Evolutionary conservation across 176 grass and related monocot genomes (phyloP), one percentile per base, ranked within the genome.

Genomic region (Bonia amplexicaulis): DNA sequence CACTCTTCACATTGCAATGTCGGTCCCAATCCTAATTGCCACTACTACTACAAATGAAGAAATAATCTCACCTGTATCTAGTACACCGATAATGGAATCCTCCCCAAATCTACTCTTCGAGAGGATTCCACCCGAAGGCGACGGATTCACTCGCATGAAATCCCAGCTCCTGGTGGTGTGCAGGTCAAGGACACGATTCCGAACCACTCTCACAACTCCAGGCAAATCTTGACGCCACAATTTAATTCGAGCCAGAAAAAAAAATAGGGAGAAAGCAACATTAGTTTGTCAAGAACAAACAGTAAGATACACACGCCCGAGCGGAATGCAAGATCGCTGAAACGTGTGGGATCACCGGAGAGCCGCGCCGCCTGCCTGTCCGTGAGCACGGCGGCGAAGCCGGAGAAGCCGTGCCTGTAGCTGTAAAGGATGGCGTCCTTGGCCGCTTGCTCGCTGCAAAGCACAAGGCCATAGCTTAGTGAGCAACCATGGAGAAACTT

Each of bases 121-220:
- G 82, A 98, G 88, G 80, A 95, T 66, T n/a, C 91, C 88, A 65
- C 59, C 17, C 7, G 89, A 29, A 15, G 68, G 67, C 27, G 75
- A 69, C 2, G 86, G 86, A 15, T 74, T 94, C 84, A 99, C 31
- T 74, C 90, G 71, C 91, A 96, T 87, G 79, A 96, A 99, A 52
- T 99, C 91, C 96, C 96, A 98, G 81, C 89, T 98, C 88, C 96
- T 92, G 12, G 96, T 98, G 10, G 96, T 98, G 84, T 95, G 96
- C 73, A 95, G 87, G 59, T 92, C 76, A 79, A 98, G 93, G 58
- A 94, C 92, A 71, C 91, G 77, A 53, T 98, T 98, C 49, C 85
- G 89, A 46, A 94, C 80, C 39, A 98, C 96, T 66, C 91, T 84
- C 80, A 95, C 88, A 3, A 98, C 91, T 61, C 91, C 93, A 54